These are phyloP conservation scores for Gamsiella multidivaricata DNA, from an alignment of 192 early-diverging fungal species.

Conservation along the genomic window DNA sequence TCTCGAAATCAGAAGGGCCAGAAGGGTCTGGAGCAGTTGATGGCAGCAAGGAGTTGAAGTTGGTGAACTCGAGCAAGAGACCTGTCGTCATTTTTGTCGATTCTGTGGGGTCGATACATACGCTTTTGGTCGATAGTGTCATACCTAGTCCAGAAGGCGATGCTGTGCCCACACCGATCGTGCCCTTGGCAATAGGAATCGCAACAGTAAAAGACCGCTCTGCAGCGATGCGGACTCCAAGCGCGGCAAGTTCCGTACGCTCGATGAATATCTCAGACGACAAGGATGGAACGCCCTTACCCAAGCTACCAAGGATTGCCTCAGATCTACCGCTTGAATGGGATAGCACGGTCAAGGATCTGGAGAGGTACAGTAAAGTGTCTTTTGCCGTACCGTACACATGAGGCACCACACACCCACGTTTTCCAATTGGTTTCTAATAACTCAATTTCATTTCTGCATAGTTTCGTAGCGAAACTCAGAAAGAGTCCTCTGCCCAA, in stretches of 20 bases:
- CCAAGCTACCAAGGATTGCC: constrained; percentile 44
- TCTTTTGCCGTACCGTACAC: background rate
- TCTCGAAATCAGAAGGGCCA: constrained; percentile 20
- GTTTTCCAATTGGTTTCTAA: background rate
- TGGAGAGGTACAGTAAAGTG: constrained; percentile 45
- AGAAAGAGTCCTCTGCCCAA: constrained; percentile 20
- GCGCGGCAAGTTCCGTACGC: constrained; percentile 27
- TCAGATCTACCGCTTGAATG: constrained; percentile 44
- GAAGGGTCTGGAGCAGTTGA: background rate
- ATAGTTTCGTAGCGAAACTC: constrained; percentile 22
- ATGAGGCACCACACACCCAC: background rate
- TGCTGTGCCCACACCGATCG: constrained; percentile 23
- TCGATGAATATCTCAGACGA: constrained; percentile 22
- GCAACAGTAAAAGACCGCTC: constrained; percentile 19
- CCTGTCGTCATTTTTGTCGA: constrained; percentile 49
- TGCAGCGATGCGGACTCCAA: constrained; percentile 24
- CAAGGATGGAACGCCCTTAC: constrained; percentile 24
- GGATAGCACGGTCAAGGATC: constrained; percentile 27
- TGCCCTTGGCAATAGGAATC: constrained; percentile 12
- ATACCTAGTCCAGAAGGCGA: constrained; percentile 29
- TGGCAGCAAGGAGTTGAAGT: constrained; percentile 12
- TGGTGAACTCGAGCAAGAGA: constrained; percentile 51
- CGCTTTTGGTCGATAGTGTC: constrained; percentile 26
- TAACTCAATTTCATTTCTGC: background rate
- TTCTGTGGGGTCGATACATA: constrained; percentile 43